phyloP scores from a whole-genome alignment of 2,329 filamentous ascomycete species.

The Myrmaecium sp. region DNA sequence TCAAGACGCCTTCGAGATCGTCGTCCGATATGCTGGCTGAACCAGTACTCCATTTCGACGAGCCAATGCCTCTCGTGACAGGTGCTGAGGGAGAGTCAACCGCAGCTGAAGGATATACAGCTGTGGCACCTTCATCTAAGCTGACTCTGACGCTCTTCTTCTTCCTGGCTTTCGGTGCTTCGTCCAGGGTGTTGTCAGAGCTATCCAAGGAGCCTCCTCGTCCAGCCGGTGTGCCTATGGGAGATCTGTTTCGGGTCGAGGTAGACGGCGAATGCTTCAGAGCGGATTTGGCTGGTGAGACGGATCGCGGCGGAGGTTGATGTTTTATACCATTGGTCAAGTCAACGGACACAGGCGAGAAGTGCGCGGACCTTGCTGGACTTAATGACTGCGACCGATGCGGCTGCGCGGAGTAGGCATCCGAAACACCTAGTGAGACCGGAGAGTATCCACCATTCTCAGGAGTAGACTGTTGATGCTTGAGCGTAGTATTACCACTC shows the following conservation, averaged over 20 bases:
- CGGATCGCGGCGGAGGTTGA: conserved; percentile 50
- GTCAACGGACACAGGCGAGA: conserved; percentile 39
- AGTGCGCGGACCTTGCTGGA: conserved; percentile 51
- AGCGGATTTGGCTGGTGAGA: conserved; percentile 63
- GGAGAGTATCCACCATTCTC: too few species aligned
- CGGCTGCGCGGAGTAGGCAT: not conserved
- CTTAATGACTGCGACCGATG: conserved; percentile 26
- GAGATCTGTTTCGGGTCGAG: conserved; percentile 25
- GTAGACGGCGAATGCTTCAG: conserved; percentile 48
- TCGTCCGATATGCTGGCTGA: conserved; percentile 30
- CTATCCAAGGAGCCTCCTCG: conserved; percentile 23
- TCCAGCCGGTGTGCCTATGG: conserved; percentile 15
- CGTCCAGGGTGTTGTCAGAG: conserved; percentile 11
- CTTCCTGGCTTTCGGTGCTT: conserved; percentile 24
- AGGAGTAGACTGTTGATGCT: too few species aligned
- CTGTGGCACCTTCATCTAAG: conserved; percentile 53
- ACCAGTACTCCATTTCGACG: conserved; percentile 26
- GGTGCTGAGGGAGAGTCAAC: conserved; percentile 8
- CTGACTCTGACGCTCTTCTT: conserved; percentile 60
- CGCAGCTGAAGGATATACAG: conserved; percentile 24
- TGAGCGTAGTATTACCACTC: too few species aligned
- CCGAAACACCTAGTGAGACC: too few species aligned
- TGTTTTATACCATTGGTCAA: conserved; percentile 41
- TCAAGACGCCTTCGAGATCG: conserved; percentile 49
- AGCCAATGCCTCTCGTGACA: conserved; percentile 8